Percentiles rank a stretch among this genome's conserved stretches.
Evolutionary conservation across 176 grass and related monocot species (phyloP).

Genomic region (Hyparrhenia diplandra): DNA sequence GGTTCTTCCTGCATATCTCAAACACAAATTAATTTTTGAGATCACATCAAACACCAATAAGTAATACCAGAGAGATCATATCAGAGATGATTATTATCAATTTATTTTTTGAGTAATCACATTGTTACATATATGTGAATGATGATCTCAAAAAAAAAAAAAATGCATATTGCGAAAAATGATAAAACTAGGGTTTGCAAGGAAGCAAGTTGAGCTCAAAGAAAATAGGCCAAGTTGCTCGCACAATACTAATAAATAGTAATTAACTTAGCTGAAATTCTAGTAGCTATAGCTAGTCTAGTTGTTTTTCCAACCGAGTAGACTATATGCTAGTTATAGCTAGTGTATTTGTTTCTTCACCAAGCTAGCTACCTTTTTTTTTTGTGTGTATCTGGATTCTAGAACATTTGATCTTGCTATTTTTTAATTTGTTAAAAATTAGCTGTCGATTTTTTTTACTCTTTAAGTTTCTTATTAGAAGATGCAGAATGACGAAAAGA

Average conservation of each 20-base stretch:
- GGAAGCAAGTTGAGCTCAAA: neutral
- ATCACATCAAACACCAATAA: neutral
- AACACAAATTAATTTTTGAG: conserved; percentile 16
- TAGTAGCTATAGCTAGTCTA: neutral
- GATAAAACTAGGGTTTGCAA: conserved; percentile 24
- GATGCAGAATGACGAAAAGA: conserved; percentile 37
- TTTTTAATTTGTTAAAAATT: conserved; percentile 4
- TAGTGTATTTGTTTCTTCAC: neutral
- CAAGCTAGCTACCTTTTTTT: neutral
- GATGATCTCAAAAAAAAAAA: neutral
- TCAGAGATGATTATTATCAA: neutral
- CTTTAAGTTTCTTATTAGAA: conserved; percentile 10
- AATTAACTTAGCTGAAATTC: neutral
- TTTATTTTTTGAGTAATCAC: neutral
- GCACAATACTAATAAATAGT: neutral
- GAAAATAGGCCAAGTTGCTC: neutral
- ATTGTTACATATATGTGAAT: neutral
- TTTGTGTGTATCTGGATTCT: neutral
- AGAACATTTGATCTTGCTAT: neutral
- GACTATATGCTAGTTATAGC: neutral
- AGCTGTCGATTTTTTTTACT: neutral
- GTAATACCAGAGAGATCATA: neutral
- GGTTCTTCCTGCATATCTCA: conserved; percentile 66
- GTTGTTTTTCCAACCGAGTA: neutral
- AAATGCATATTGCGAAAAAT: neutral